Conservation (phyloP, 305 asterid genomes). For the Fraxinus nigra region DNA sequence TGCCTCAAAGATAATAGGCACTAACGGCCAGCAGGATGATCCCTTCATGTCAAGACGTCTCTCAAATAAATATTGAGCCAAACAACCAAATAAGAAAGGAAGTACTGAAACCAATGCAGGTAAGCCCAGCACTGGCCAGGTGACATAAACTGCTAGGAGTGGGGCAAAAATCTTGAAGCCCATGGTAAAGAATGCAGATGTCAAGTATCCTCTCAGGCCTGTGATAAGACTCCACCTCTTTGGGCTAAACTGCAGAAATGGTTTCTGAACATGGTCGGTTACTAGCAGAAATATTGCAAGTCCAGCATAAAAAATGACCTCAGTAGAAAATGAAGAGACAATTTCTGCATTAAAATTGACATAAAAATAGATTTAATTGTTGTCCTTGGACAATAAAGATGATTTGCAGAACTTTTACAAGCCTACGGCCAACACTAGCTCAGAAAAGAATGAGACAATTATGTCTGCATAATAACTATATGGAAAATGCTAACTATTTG, state of each 20-base stretch:
- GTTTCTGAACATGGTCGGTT: constrained; percentile 66
- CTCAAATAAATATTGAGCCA: constrained; percentile 65
- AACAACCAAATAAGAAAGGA: constrained; percentile 65
- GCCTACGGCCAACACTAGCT: neutral
- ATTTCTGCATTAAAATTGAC: constrained; percentile 59
- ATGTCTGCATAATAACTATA: neutral
- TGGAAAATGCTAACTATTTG: neutral
- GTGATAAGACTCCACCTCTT: constrained; percentile 94
- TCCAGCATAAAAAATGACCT: constrained; percentile 67
- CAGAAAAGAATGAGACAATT: neutral
- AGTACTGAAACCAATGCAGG: constrained; percentile 66
- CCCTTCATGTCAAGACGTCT: constrained; percentile 40
- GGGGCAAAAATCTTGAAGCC: constrained; percentile 76
- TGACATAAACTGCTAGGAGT: constrained; percentile 55
- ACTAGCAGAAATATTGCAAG: constrained; percentile 61
- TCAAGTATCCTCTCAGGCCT: constrained; percentile 73
- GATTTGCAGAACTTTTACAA: neutral
- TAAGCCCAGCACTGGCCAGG: constrained; percentile 73
- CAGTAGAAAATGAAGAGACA: constrained; percentile 49
- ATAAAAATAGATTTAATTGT: neutral
- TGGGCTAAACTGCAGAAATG: constrained; percentile 76
- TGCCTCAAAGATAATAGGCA: constrained; percentile 89
- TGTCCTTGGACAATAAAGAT: neutral
- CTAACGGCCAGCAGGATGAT: constrained; percentile 85
- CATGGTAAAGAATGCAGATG: constrained; percentile 57